These are phyloP conservation scores for Penicillium griseofulvum DNA, from an alignment of 2,329 filamentous ascomycete species.

Conservation along the genomic window DNA sequence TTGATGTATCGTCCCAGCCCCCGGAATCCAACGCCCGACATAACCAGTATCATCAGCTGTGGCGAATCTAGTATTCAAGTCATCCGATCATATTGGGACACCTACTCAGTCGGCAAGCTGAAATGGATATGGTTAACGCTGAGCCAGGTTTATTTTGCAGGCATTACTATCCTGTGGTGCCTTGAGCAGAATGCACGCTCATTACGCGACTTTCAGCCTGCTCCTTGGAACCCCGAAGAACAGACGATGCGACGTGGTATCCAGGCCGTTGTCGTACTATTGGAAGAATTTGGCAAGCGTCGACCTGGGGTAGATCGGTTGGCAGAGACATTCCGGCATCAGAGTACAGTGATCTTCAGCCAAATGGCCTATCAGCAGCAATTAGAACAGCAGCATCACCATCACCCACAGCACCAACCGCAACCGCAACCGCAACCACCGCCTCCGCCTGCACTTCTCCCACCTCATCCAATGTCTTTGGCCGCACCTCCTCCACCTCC, in stretches of 20 bases:
- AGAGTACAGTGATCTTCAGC: conserved; percentile 39
- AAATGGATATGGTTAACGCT: conserved; percentile 45
- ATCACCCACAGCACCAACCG: conserved; percentile 17
- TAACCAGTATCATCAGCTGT: conserved; percentile 38
- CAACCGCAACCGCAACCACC: conserved; percentile 3
- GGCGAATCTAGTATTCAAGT: conserved; percentile 41
- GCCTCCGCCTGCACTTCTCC: conserved; percentile 13
- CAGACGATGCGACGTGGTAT: conserved; percentile 38
- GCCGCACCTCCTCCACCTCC: conserved; percentile 20
- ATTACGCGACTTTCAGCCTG: conserved; percentile 27
- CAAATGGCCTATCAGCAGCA: conserved; percentile 37
- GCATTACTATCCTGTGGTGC: conserved; percentile 42
- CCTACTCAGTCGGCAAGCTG: conserved; percentile 38
- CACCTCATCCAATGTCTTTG: conserved; percentile 19
- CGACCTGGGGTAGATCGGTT: conserved; percentile 38
- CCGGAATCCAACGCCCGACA: conserved; percentile 38
- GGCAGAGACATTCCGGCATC: conserved; percentile 38
- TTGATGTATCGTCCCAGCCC: conserved; percentile 41
- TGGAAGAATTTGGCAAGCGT: conserved; percentile 41
- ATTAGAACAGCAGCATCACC: conserved; percentile 20
- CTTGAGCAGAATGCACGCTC: conserved; percentile 40
- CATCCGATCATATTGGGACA: conserved; percentile 42
- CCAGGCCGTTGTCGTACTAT: conserved; percentile 36
- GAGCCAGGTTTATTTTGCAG: conserved; percentile 40
- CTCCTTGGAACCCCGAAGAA: conserved; percentile 37